Evolutionary conservation across 371 early-diverging fungal species (phyloP).

Genomic region (Nosema muscidifuracis): DNA sequence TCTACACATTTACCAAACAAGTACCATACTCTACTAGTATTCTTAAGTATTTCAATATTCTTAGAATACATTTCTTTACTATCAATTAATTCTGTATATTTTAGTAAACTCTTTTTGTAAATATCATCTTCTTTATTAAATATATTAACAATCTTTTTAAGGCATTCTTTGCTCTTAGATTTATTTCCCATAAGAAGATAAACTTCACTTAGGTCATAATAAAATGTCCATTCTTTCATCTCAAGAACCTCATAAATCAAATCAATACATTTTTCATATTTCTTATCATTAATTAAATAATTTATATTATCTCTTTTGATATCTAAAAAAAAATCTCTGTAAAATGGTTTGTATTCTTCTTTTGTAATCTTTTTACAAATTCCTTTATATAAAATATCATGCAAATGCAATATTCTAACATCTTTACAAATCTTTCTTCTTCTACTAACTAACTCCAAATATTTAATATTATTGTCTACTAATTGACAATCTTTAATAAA

Average conservation of each 20-base stretch:
- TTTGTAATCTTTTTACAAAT: background rate
- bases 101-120: slow-evolving; percentile 14
- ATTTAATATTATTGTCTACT: slow-evolving; percentile 1
- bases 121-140: slow-evolving; percentile 9
- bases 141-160: slow-evolving; percentile 40
- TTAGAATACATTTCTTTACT: slow-evolving; percentile 42
- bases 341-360: background rate
- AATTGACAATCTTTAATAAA: slow-evolving; percentile 39
- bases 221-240: slow-evolving; percentile 52
- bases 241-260: slow-evolving; percentile 45
- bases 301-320: slow-evolving; percentile 18
- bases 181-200: slow-evolving; percentile 42
- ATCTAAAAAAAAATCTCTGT: slow-evolving; percentile 4
- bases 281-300: slow-evolving; percentile 9
- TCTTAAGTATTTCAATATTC: slow-evolving; percentile 28
- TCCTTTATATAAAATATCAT: slow-evolving; percentile 18
- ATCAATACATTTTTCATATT: slow-evolving; percentile 28
- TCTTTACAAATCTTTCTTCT: slow-evolving; percentile 28
- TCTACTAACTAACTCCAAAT: slow-evolving; percentile 15
- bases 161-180: slow-evolving; percentile 49
- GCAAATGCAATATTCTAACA: slow-evolving; percentile 29
- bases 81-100: slow-evolving; percentile 44
- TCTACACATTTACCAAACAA: slow-evolving; percentile 53
- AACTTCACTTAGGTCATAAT: slow-evolving; percentile 55
- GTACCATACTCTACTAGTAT: slow-evolving; percentile 46